Evolutionary conservation across 2,329 filamentous ascomycete species (phyloP).

Genomic region (Gyromitra esculenta): DNA sequence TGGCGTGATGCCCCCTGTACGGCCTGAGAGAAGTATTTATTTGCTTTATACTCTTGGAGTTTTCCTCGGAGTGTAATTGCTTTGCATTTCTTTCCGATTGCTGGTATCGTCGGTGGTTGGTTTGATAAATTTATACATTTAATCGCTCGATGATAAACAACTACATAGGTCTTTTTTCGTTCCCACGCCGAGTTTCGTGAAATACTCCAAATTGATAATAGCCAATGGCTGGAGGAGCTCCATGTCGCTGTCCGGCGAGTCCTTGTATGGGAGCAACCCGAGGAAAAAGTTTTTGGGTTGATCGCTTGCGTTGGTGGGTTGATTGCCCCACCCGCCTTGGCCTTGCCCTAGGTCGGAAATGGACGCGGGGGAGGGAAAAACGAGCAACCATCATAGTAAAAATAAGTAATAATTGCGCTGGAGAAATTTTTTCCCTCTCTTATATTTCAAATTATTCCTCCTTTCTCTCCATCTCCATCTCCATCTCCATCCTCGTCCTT

Average conservation of each 20-base stretch:
- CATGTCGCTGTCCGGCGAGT: neutral
- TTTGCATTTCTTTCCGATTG: conserved; percentile 17
- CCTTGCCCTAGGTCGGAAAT: conserved; percentile 30
- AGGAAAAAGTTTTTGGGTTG: conserved; percentile 28
- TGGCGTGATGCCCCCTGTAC: conserved; percentile 30
- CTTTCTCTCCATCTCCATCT: neutral
- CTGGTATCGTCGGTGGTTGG: conserved; percentile 18
- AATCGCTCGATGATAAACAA: conserved; percentile 36
- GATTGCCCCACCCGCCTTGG: conserved; percentile 29
- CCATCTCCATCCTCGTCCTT: conserved; percentile 1
- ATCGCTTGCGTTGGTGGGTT: conserved; percentile 15
- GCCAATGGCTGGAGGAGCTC: neutral
- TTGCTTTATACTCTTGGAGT: conserved; percentile 20
- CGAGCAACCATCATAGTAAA: conserved; percentile 6
- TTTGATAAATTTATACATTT: conserved; percentile 46
- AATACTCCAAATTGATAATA: neutral
- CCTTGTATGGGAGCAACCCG: conserved; percentile 17
- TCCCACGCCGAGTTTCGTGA: neutral
- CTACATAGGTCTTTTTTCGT: neutral
- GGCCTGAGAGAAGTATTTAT: conserved; percentile 39
- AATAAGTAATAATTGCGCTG: conserved; percentile 15
- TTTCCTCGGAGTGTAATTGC: conserved; percentile 19
- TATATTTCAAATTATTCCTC: conserved; percentile 2
- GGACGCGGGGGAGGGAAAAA: conserved; percentile 31
- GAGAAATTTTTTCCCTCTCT: conserved; percentile 26